Base-by-base conservation (phyloP, 2,329 filamentous ascomycete genomes). In the Paecilomyces niveus region DNA sequence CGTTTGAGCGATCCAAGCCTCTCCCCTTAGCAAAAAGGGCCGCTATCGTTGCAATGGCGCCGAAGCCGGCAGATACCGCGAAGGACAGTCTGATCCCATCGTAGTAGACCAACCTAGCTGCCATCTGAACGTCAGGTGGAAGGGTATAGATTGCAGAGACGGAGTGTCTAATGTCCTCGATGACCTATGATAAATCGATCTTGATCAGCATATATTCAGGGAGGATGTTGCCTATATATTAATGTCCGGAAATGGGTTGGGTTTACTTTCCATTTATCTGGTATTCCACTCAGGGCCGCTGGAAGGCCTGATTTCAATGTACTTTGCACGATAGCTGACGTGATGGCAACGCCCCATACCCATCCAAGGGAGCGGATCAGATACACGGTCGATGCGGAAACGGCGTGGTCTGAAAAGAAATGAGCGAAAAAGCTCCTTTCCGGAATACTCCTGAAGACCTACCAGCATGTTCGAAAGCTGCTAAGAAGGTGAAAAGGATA, bases 301-400 rank as follows among this genome's bases (percentile, higher is more conserved):
- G 81, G 80, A 26, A 88, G 75, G 60, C 78, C 76, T 63, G 78
- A 72, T 64, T 77, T 83, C 62, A 88, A 76, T 57, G 81, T 83
- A 58, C 83, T 87, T 70, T 88, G 85, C 33, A 86, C 77, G 52
- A 88, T 84, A 6, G 84, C 80, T 8, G 84, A 85, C 0, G 83
- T 83, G 35, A 84, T 75, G 0, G 85, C 84, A 1, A 88, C 85
- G 9, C 85, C 85, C 80, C 83, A 87, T 15, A 88, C 84, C 0
- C 80, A 83, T 1, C 85, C 85, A 2, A 88, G 72, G 0, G 84
- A 87, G 26, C 85, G 81, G 51, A 88, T 80, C 21, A 88, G 77
- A 67, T 88, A 88, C 6, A 86, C 81, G 0, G 82, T 85, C 1
- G 84, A 87, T 2, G 84, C 80, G 0, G 81, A 83, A 1, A 87